Conservation (phyloP, 208 protist species). For the Strigomonas galati region DNA sequence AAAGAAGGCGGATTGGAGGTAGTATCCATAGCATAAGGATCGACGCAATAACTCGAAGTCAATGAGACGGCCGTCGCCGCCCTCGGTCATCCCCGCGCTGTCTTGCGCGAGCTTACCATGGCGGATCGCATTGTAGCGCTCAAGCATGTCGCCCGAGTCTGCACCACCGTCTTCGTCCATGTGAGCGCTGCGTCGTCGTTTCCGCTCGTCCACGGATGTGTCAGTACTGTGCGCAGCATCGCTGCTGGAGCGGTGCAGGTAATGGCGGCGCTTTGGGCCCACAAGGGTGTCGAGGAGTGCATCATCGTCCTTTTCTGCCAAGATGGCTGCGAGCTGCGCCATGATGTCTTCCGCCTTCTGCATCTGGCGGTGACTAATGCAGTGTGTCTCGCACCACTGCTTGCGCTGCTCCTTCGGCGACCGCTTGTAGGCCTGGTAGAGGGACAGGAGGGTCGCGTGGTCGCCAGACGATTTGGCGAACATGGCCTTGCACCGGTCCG, state of each 20-base stretch:
- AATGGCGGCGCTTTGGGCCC: conserved; percentile 22
- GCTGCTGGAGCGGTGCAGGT: not conserved
- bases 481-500: conserved; percentile 63
- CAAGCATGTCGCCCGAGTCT: not conserved
- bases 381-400: conserved; percentile 81
- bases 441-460: conserved; percentile 79
- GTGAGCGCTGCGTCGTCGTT: not conserved
- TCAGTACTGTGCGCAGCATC: not conserved
- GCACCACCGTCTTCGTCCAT: not conserved
- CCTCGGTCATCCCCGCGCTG: not conserved
- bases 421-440: conserved; percentile 77
- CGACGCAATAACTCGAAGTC: conserved; percentile 80
- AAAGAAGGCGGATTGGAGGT: conserved; percentile 85
- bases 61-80: conserved; percentile 13
- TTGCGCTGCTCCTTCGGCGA: conserved; percentile 58
- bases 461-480: conserved; percentile 83
- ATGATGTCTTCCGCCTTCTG: conserved; percentile 85
- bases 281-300: conserved; percentile 43
- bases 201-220: not conserved
- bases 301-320: conserved; percentile 53
- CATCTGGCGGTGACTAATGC: conserved; percentile 77
- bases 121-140: not conserved
- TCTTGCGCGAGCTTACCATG: not conserved
- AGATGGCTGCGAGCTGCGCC: conserved; percentile 62
- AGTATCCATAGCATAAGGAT: conserved; percentile 86